Conservation (phyloP, 169 alveolate genomes). For the Fabrea salina region DNA sequence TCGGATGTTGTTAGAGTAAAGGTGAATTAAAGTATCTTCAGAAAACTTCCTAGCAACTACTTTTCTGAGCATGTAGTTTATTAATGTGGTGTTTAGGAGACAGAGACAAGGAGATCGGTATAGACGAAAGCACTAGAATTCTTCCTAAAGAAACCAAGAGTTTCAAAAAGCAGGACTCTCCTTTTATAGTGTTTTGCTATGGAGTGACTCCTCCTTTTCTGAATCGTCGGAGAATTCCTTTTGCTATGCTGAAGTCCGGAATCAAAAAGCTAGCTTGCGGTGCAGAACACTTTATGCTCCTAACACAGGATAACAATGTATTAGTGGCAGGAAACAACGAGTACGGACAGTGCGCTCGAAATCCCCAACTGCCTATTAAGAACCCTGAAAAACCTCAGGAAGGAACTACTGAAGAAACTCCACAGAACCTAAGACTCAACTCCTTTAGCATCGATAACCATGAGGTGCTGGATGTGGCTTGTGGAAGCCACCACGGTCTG, state of each 20-base stretch:
- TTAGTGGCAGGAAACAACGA: constrained; percentile 6
- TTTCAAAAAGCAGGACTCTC: constrained; percentile 2
- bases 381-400: neutral
- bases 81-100: too few species aligned
- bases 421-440: neutral
- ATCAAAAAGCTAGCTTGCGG: constrained; percentile 31
- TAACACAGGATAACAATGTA: constrained; percentile 6
- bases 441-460: neutral
- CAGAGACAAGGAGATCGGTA: constrained; percentile 12
- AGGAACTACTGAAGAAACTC: neutral
- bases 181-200: constrained; percentile 2
- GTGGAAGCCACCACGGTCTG: constrained; percentile 14
- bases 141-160: neutral
- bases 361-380: neutral
- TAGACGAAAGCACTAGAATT: constrained; percentile 4
- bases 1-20: neutral
- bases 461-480: constrained; percentile 8
- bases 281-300: neutral
- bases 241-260: neutral
- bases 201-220: neutral
- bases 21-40: neutral
- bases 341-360: constrained; percentile 32
- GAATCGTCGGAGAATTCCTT: neutral
- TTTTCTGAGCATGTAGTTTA: too few species aligned
- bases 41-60: too few species aligned